A percentile compares a stretch with the other conserved stretches of the same genome.
Evolutionary conservation across 805 yeast species (phyloP).

Genomic region (Lipomyces chichibuensis): DNA sequence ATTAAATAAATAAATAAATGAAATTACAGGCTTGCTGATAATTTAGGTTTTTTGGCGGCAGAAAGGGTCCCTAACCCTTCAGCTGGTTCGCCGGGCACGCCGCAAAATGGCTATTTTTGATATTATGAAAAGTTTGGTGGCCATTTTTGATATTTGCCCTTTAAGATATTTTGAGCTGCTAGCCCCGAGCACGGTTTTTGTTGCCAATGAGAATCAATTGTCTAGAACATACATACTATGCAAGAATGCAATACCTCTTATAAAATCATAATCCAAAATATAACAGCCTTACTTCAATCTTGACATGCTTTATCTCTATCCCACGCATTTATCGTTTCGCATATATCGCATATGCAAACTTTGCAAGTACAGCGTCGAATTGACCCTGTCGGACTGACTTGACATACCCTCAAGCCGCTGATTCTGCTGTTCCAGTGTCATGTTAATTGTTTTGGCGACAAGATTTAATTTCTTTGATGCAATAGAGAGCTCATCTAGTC

Average conservation of each 20-base stretch:
- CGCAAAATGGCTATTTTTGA: too few species aligned
- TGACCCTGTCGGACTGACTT: not conserved
- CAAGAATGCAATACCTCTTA: not conserved
- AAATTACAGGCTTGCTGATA: too few species aligned
- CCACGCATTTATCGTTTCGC: not conserved
- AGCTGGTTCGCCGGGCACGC: too few species aligned
- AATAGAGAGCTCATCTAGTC: slow-evolving; percentile 73
- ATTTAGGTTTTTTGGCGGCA: too few species aligned
- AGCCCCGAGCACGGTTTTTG: too few species aligned
- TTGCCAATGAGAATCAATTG: not conserved
- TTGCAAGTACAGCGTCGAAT: not conserved
- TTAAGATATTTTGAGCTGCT: too few species aligned
- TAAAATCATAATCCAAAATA: not conserved
- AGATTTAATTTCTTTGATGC: slow-evolving; percentile 71
- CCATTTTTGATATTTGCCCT: too few species aligned
- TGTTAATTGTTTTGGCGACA: slow-evolving; percentile 71
- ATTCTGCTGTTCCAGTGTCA: slow-evolving; percentile 81
- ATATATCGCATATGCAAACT: not conserved
- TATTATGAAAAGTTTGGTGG: too few species aligned
- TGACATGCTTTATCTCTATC: not conserved
- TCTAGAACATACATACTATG: not conserved
- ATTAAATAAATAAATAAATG: too few species aligned
- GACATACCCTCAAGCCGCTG: slow-evolving; percentile 45
- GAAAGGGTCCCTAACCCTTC: too few species aligned
- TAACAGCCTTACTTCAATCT: not conserved